Base-by-base conservation (phyloP, 1,284 basidiomycete species). In the Agroathelia rolfsii region DNA sequence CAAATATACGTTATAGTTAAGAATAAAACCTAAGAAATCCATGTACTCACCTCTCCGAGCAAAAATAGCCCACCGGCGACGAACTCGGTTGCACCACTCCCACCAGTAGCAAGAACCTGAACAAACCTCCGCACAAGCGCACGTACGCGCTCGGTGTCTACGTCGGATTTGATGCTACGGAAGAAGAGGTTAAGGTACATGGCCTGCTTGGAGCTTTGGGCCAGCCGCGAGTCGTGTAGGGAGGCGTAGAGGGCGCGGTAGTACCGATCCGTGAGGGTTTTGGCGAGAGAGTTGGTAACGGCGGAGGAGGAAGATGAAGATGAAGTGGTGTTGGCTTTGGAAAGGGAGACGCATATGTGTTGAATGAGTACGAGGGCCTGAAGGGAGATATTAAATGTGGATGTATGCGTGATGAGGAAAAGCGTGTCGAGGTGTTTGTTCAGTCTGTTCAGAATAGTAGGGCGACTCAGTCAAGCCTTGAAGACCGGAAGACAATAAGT, bases 141-240 rank as follows among this genome's bases (percentile, higher is more conserved):
- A 55, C 79, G 79, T 6, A 85, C 72, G 12, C 90, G 69, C 37
- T 72, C 72, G 0, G 56, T 43, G 33, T 75, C 76, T 8, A 55
- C 55, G 49, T 96, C 94, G 3, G 68, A 69, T 56, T 95, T 95
- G 45, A 97, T 61, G 11, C 88, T 81, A 52, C 90, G 94, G 73
- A 95, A 94, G 13, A 97, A 58, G 13, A 99, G 61, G 54, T 98
- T 98, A 43, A 99, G 72, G 56, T 96, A 98, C 81, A 98, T 88
- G 6, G 93, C 89, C 55, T 97, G 92, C 54, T 98, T 97, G 18
- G 84, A 87, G 11, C 90, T 90, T 2, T 69, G 68, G 11, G 78
- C 68, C 4, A 99, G 68, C 8, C 95, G 78, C 0, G 66, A 62
- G 49, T 99, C 94, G 22, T 85, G 73, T 5, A 98, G 63, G 2